A percentile compares a stretch with the other conserved stretches of the same genome.
Evolutionary conservation across 2,329 filamentous ascomycete genomes (phyloP).

Genomic region (Neopestalotiopsis rosae): DNA sequence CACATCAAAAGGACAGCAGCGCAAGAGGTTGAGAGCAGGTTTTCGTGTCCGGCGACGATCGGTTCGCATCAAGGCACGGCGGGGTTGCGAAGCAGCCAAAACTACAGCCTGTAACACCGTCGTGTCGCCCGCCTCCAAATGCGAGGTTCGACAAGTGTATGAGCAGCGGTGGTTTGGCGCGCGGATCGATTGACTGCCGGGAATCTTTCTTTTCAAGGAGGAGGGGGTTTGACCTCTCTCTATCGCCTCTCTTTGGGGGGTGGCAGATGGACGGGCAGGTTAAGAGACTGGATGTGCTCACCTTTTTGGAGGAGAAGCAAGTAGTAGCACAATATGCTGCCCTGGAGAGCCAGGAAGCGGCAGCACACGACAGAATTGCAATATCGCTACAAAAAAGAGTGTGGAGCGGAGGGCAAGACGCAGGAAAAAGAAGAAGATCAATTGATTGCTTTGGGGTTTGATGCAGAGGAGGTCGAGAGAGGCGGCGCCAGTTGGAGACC

Average conservation of each 20-base stretch:
- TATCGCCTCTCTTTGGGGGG: background rate
- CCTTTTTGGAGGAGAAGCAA: slow-evolving; percentile 39
- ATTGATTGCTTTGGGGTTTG: slow-evolving; percentile 23
- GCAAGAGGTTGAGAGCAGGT: slow-evolving; percentile 9
- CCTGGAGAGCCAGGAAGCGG: slow-evolving; percentile 54
- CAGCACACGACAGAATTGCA: slow-evolving; percentile 30
- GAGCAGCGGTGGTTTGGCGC: background rate
- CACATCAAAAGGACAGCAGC: background rate
- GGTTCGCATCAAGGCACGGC: slow-evolving; percentile 17
- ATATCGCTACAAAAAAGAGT: slow-evolving; percentile 43
- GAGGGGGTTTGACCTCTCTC: background rate
- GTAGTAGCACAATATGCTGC: slow-evolving; percentile 45
- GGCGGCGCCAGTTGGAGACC: slow-evolving; percentile 18
- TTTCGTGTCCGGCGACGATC: slow-evolving; percentile 10
- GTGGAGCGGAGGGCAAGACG: slow-evolving; percentile 46
- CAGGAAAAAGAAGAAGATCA: slow-evolving; percentile 37
- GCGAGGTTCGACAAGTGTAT: background rate
- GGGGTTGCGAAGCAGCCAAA: slow-evolving; percentile 20
- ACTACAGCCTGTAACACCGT: slow-evolving; percentile 24
- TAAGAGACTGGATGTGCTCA: slow-evolving; percentile 29
- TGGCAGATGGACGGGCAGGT: background rate
- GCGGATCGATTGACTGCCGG: slow-evolving; percentile 22
- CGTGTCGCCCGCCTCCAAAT: slow-evolving; percentile 23
- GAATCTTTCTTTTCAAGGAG: slow-evolving; percentile 7
- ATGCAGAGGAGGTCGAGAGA: slow-evolving; percentile 19